Evolutionary conservation across 805 yeast species (phyloP).

Genomic region (Kockiozyma suomiensis): DNA sequence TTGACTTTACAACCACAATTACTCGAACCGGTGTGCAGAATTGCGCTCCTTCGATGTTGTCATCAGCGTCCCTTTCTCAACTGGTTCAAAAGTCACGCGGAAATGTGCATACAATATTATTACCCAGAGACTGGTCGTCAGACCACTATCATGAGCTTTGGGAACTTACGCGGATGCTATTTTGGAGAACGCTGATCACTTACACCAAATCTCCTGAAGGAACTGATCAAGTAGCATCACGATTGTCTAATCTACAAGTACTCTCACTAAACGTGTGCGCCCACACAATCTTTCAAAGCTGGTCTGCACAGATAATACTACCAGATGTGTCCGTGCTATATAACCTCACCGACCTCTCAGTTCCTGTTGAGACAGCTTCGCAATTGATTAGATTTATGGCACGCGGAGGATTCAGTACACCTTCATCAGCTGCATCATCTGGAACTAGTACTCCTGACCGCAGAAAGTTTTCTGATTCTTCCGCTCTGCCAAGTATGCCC

Average conservation of each 20-base stretch:
- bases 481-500: not conserved
- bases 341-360: slow-evolving; percentile 3
- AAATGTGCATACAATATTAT: slow-evolving; percentile 9
- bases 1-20: slow-evolving; percentile 8
- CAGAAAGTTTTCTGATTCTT: not conserved
- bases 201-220: slow-evolving; percentile 11
- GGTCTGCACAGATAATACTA: slow-evolving; percentile 8
- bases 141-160: not conserved
- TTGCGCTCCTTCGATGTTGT: not conserved
- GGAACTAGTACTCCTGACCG: slow-evolving; percentile 1
- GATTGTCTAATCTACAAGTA: slow-evolving; percentile 8
- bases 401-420: not conserved
- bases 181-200: slow-evolving; percentile 9
- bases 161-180: slow-evolving; percentile 4
- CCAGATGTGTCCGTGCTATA: slow-evolving; percentile 4
- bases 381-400: slow-evolving; percentile 4
- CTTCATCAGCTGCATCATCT: slow-evolving; percentile 4
- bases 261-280: slow-evolving; percentile 2
- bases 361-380: slow-evolving; percentile 1
- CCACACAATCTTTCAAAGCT: slow-evolving; percentile 3
- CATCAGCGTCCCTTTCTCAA: not conserved
- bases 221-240: not conserved
- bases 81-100: slow-evolving; percentile 7
- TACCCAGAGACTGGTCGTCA: slow-evolving; percentile 6
- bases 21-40: not conserved